phyloP scores from a whole-genome alignment of 441 rosid genomes.

The Sinapis alba region DNA sequence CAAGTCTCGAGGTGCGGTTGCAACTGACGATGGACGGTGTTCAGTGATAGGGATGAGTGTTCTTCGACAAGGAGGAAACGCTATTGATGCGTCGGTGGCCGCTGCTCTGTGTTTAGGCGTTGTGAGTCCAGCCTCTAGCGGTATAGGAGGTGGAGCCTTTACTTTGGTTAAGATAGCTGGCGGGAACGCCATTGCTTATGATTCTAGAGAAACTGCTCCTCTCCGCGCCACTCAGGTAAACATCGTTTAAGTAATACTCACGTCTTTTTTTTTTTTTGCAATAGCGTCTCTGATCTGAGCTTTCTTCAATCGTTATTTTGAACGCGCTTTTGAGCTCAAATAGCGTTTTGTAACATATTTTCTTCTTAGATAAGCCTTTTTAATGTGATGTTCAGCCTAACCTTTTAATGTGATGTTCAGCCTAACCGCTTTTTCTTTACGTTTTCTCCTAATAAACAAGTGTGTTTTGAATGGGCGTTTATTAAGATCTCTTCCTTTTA shows the following conservation, averaged over 20 bases:
- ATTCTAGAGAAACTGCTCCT: conserved; percentile 72
- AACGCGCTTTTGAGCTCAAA: neutral
- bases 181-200: conserved; percentile 46
- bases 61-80: conserved; percentile 59
- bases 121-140: conserved; percentile 65
- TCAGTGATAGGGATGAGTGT: conserved; percentile 48
- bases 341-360: neutral
- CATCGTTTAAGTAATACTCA: neutral
- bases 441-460: neutral
- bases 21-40: conserved; percentile 61
- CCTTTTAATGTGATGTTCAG: neutral
- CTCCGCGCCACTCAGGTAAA: conserved; percentile 52
- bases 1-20: conserved; percentile 55
- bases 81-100: conserved; percentile 62
- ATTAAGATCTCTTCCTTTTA: neutral
- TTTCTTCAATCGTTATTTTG: neutral
- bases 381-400: neutral
- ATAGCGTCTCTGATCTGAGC: conserved; percentile 1
- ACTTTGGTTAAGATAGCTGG: conserved; percentile 44
- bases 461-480: neutral
- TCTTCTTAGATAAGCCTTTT: neutral
- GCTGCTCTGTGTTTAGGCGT: conserved; percentile 61
- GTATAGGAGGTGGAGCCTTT: conserved; percentile 74
- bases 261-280: neutral
- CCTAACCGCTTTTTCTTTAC: neutral